Base-by-base conservation (phyloP, 2,329 filamentous ascomycete genomes). In the Trematosphaeria pertusa region DNA sequence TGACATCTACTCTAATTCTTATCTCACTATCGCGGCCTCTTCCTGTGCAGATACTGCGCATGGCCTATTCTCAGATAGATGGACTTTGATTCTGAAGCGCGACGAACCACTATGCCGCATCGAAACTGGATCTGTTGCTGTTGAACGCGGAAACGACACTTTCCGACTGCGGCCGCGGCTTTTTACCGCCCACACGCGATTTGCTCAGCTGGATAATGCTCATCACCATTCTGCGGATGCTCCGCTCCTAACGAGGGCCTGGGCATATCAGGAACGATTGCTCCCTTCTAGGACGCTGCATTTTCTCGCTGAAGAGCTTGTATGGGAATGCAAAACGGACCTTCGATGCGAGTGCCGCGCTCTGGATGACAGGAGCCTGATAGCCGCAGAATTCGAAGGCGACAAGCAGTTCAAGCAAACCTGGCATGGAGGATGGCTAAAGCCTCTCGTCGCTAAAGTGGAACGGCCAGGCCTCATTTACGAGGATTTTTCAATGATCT, bases 11-110 rank as follows among this genome's bases (percentile, higher is more conserved):
- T 48, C 43, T 3, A 28, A 34, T 2, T 53, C 56, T 1, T 30
- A 52, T n/a, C 18, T 59, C 14, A 52, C 54, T 7, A 44, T 61
- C 6, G 50, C 47, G 1, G 56, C 58, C 3, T 45, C 48, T 10
- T 10, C 15, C 10, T 21, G 14, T 22, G 37, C 24, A 22, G 41
- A 17, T 11, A 35, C 30, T 18, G 37, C 21, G 6, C 43, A 19
- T 4, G 45, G 49, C 9, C 11, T 33, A n/a, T 32, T 41, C 26
- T 32, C 26, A 12, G 20, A 20, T 12, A 19, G 26, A 21, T 41
- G 30, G 26, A 41, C 30, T 43, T 30, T 37, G 17, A 10, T 28
- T 2, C 8, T 33, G 9, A 10, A 5, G 15, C 18, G 3, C 19
- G n/a, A 7, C 14, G 10, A 26, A 2, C 1, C 30, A 5, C 26